These are phyloP conservation scores for Bodo saltans DNA, from an alignment of 78 protist species.

Conservation along the genomic window DNA sequence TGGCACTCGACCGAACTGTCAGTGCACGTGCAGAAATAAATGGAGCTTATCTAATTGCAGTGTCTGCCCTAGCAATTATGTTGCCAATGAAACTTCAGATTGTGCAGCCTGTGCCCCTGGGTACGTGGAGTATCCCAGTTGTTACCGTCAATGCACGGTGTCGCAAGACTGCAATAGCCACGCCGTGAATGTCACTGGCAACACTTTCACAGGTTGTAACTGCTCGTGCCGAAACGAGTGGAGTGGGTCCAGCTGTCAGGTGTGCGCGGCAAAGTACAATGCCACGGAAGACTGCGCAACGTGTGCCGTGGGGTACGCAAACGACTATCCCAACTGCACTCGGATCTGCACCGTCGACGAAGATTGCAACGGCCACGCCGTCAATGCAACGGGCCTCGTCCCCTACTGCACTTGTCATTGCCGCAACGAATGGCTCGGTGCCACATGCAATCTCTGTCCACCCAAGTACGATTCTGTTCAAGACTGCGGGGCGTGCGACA, in stretches of 20 bases:
- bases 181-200: not conserved
- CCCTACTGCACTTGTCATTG: not conserved
- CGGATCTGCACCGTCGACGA: constrained; percentile 2
- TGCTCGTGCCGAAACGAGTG: constrained; percentile 7
- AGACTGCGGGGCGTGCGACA: not conserved
- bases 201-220: not conserved
- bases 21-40: constrained; percentile 6
- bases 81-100: not conserved
- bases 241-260: not conserved
- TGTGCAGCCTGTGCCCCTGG: not conserved
- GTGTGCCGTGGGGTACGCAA: not conserved
- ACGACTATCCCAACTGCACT: not conserved
- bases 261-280: not conserved
- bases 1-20: not conserved
- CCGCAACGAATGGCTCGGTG: not conserved
- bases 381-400: not conserved
- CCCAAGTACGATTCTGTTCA: not conserved
- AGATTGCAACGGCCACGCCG: constrained; percentile 1
- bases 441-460: not conserved
- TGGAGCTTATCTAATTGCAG: not conserved
- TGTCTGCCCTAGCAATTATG: not conserved
- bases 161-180: not conserved
- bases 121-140: not conserved
- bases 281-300: not conserved
- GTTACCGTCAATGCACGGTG: not conserved